A percentile compares a stretch with the other conserved stretches of the same genome.
phyloP scores from a whole-genome alignment of 257 asterid species.

The Datura wrightii region DNA sequence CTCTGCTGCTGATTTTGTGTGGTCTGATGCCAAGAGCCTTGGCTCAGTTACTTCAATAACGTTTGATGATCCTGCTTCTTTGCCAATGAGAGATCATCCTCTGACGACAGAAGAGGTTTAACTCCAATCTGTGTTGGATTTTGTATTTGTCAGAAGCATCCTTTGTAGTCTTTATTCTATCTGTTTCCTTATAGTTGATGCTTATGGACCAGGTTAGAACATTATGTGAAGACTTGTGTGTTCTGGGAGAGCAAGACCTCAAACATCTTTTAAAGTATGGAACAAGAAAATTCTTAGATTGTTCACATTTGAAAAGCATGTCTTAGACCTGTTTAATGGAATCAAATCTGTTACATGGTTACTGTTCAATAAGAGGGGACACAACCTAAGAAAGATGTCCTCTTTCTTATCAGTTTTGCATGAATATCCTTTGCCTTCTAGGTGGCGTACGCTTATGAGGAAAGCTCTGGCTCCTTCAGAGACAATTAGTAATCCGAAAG shows the following conservation, averaged over 20 bases:
- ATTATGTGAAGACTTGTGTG: slow-evolving; percentile 82
- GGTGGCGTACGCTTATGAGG: slow-evolving; percentile 86
- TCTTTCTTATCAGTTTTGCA: not conserved
- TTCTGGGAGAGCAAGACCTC: slow-evolving; percentile 90
- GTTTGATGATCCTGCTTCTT: slow-evolving; percentile 64
- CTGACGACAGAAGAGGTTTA: slow-evolving; percentile 81
- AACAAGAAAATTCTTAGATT: slow-evolving; percentile 9
- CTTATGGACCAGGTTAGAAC: slow-evolving; percentile 61
- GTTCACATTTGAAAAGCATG: slow-evolving; percentile 17
- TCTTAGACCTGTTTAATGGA: not conserved
- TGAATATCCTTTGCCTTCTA: slow-evolving; percentile 35
- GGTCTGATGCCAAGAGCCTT: slow-evolving; percentile 75
- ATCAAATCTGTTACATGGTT: not conserved
- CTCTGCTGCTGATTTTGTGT: slow-evolving; percentile 78
- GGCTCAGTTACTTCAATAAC: slow-evolving; percentile 80
- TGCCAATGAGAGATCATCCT: slow-evolving; percentile 69
- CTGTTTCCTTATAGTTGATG: not conserved
- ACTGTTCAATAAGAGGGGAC: not conserved
- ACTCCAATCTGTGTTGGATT: slow-evolving; percentile 47
- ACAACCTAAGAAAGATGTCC: not conserved
- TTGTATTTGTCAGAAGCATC: slow-evolving; percentile 63
- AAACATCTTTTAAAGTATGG: slow-evolving; percentile 80
- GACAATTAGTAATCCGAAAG: slow-evolving; percentile 50
- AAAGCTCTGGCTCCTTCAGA: slow-evolving; percentile 78
- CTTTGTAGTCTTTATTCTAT: slow-evolving; percentile 28